Conservation (phyloP, 2,329 filamentous ascomycete genomes). For the Talaromyces sp. region DNA sequence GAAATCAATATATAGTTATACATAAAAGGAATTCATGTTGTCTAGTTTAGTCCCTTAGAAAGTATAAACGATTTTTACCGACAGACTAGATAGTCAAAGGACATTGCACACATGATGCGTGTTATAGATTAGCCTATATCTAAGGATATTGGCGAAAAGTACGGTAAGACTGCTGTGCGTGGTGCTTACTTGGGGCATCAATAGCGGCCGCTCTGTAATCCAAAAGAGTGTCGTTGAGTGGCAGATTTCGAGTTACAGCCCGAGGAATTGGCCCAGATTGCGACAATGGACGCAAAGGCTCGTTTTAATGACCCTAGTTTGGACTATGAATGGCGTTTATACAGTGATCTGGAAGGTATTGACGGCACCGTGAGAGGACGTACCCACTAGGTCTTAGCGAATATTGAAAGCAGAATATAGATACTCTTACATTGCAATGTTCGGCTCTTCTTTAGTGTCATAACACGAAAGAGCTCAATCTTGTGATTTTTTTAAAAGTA, state of each 20-base stretch:
- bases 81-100: conserved; percentile 43
- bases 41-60: conserved; percentile 56
- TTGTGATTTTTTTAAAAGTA: too few species aligned
- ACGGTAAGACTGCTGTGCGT: conserved; percentile 48
- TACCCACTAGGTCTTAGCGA: too few species aligned
- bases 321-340: conserved; percentile 18
- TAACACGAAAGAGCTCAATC: too few species aligned
- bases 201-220: conserved; percentile 17
- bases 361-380: too few species aligned
- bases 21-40: conserved; percentile 48
- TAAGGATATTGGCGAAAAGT: conserved; percentile 48
- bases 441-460: too few species aligned
- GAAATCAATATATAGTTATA: conserved; percentile 45
- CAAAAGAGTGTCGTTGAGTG: conserved; percentile 18
- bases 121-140: conserved; percentile 46
- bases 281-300: conserved; percentile 45
- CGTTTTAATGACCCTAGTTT: conserved; percentile 50
- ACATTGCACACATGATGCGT: conserved; percentile 44
- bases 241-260: conserved; percentile 16
- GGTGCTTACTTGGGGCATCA: conserved; percentile 23
- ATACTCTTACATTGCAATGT: too few species aligned
- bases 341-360: too few species aligned
- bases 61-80: conserved; percentile 55
- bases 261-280: conserved; percentile 16
- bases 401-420: too few species aligned